Percentiles rank a stretch among this genome's conserved stretches.
Conservation (phyloP, 1,284 basidiomycete genomes). For the Boletus smithii region DNA sequence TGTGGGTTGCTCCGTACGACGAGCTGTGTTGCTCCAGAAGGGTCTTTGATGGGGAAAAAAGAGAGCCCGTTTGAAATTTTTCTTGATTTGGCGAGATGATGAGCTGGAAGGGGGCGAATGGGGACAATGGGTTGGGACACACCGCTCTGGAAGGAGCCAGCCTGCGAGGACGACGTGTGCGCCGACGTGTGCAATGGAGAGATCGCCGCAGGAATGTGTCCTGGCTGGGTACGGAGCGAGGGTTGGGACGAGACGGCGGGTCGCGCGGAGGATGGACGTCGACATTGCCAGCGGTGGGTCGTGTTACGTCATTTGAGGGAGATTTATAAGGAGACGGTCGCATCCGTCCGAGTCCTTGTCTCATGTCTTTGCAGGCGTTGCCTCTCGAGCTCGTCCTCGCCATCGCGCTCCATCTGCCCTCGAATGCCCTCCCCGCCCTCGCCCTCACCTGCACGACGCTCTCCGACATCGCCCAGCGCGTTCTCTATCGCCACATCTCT, state of each 20-base stretch:
- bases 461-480: constrained; percentile 49
- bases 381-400: constrained; percentile 55
- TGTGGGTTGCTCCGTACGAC: constrained; percentile 49
- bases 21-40: constrained; percentile 75
- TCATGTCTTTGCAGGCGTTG: constrained; percentile 37
- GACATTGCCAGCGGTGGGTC: background rate
- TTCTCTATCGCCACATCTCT: constrained; percentile 58
- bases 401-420: constrained; percentile 40
- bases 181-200: constrained; percentile 55
- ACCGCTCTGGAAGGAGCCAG: constrained; percentile 76
- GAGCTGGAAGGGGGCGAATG: constrained; percentile 18
- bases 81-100: constrained; percentile 43
- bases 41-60: constrained; percentile 80
- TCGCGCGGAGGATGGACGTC: background rate
- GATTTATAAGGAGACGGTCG: too few species aligned
- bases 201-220: constrained; percentile 65
- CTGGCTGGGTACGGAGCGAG: constrained; percentile 56
- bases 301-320: constrained; percentile 14
- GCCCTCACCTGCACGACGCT: constrained; percentile 44
- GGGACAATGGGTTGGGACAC: constrained; percentile 35
- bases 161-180: constrained; percentile 68
- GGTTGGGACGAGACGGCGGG: background rate
- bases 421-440: constrained; percentile 43
- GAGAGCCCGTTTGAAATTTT: constrained; percentile 66
- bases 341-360: too few species aligned